Conservation (phyloP, 352 stramenopile genomes). For the Globisporangium emineosum region DNA sequence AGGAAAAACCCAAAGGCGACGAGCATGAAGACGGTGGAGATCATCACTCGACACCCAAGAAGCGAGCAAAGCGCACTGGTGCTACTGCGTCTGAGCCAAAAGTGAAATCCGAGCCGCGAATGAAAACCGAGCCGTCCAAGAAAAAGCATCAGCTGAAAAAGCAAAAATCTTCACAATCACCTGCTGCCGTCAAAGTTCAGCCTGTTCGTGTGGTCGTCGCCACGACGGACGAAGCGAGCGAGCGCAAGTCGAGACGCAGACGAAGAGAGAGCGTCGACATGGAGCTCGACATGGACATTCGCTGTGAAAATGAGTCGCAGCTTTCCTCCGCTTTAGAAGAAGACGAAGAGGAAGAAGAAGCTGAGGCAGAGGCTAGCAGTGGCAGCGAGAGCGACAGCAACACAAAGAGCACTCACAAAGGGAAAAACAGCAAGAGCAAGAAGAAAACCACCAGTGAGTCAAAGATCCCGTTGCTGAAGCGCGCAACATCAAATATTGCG, state of each 20-base stretch:
- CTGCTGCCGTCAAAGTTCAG: neutral
- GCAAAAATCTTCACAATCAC: neutral
- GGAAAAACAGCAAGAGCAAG: neutral
- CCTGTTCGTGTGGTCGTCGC: conserved; percentile 44
- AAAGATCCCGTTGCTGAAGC: neutral
- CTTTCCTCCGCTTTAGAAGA: conserved; percentile 7
- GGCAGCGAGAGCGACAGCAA: neutral
- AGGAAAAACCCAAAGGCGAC: conserved; percentile 6
- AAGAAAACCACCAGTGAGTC: neutral
- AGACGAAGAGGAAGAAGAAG: conserved; percentile 14
- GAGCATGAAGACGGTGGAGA: conserved; percentile 5
- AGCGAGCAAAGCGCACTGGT: conserved; percentile 3
- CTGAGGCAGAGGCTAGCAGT: conserved; percentile 14
- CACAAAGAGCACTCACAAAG: neutral
- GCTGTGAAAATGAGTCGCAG: conserved; percentile 17
- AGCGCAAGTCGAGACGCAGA: conserved; percentile 32
- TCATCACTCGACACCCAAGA: neutral
- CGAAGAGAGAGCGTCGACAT: conserved; percentile 43
- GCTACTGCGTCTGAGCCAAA: neutral
- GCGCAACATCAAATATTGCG: neutral
- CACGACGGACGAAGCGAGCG: conserved; percentile 47
- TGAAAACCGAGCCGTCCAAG: neutral
- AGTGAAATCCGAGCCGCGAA: conserved; percentile 4
- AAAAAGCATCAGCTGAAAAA: neutral
- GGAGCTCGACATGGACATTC: conserved; percentile 56